Evolutionary conservation across 768 basidiomycete genomes (phyloP).

Genomic region (Chlorophyllum brunneum): DNA sequence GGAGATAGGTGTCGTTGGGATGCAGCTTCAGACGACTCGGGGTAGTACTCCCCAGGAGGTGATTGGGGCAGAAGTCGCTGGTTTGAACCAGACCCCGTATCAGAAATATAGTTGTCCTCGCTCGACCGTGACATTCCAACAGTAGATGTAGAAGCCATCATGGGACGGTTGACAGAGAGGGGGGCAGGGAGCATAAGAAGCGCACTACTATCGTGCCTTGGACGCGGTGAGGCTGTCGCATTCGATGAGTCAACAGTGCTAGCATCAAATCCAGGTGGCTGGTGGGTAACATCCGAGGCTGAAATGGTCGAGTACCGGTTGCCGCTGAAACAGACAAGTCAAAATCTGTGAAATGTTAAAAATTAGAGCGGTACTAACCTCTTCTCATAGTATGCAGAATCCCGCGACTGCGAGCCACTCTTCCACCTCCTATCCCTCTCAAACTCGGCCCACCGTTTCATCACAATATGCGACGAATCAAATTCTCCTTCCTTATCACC

Average conservation of each 20-base stretch:
- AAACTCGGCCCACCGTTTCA: constrained; percentile 99
- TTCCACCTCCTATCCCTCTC: constrained; percentile 95
- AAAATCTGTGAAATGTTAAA: neutral
- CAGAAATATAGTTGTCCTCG: constrained; percentile 43
- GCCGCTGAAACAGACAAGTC: constrained; percentile 16
- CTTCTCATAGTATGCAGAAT: constrained; percentile 71
- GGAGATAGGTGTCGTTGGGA: constrained; percentile 29
- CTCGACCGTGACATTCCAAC: constrained; percentile 43
- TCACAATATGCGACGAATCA: constrained; percentile 93
- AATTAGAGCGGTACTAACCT: constrained; percentile 43
- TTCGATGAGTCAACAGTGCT: constrained; percentile 60
- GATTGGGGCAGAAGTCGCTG: constrained; percentile 40
- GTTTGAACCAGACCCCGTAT: constrained; percentile 36
- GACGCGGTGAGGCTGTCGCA: constrained; percentile 40
- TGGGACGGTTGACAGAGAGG: constrained; percentile 53
- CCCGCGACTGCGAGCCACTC: constrained; percentile 79
- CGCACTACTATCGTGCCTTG: constrained; percentile 65
- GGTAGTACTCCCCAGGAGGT: constrained; percentile 28
- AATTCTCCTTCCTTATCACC: constrained; percentile 98
- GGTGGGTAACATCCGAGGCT: constrained; percentile 66
- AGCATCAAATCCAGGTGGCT: constrained; percentile 48
- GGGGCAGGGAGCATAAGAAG: constrained; percentile 75
- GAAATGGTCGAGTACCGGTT: constrained; percentile 78
- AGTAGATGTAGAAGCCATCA: constrained; percentile 47
- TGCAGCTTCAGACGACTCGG: constrained; percentile 35